These are phyloP conservation scores for Parasitella parasitica DNA, from an alignment of 371 early-diverging fungal species.

Conservation along the genomic window DNA sequence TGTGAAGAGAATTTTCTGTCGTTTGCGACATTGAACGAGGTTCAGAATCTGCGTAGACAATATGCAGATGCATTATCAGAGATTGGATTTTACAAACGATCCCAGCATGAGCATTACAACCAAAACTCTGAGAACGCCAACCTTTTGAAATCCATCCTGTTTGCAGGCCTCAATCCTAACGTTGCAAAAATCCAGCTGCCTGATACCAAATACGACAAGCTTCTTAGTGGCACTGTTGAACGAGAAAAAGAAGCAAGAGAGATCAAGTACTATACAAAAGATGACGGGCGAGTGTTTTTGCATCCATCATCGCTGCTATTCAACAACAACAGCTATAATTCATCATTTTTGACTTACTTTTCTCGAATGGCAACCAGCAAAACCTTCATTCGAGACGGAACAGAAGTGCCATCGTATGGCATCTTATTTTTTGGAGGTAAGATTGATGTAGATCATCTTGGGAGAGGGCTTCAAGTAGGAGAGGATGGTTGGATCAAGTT, in stretches of 20 bases:
- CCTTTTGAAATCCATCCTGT: slow-evolving; percentile 59
- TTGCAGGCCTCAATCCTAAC: slow-evolving; percentile 70
- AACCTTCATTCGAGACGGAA: slow-evolving; percentile 78
- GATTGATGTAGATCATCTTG: slow-evolving; percentile 70
- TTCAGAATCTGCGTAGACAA: slow-evolving; percentile 55
- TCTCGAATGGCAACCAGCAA: slow-evolving; percentile 69
- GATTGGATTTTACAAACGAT: slow-evolving; percentile 58
- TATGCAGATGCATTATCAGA: slow-evolving; percentile 55
- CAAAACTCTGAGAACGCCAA: slow-evolving; percentile 50
- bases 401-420: slow-evolving; percentile 63
- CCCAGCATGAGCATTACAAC: slow-evolving; percentile 35
- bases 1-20: slow-evolving; percentile 65
- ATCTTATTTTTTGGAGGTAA: slow-evolving; percentile 74
- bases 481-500: slow-evolving; percentile 63
- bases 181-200: slow-evolving; percentile 72
- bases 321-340: slow-evolving; percentile 54
- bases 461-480: slow-evolving; percentile 59
- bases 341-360: slow-evolving; percentile 71
- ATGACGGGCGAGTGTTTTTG: slow-evolving; percentile 73
- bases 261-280: slow-evolving; percentile 68
- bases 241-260: slow-evolving; percentile 72
- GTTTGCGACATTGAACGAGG: slow-evolving; percentile 49
- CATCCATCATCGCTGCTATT: slow-evolving; percentile 80
- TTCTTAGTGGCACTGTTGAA: slow-evolving; percentile 71
- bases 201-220: slow-evolving; percentile 71